Conservation (phyloP, 1,139 yeast species). For the Scheffersomyces lignicola region DNA sequence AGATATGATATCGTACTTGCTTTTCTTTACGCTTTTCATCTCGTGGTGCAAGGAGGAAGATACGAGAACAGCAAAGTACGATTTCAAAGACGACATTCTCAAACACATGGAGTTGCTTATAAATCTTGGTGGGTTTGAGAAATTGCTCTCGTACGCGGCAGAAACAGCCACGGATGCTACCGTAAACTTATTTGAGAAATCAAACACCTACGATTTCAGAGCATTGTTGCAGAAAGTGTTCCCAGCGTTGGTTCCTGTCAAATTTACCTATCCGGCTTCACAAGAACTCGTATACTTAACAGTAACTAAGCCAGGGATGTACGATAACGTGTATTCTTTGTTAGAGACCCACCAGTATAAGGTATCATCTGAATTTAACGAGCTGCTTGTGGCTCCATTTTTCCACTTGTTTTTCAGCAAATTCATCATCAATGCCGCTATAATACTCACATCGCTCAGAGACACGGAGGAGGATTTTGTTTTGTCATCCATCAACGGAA, state of each 20-base stretch:
- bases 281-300: constrained; percentile 24
- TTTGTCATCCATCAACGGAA: constrained; percentile 46
- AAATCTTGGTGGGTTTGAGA: constrained; percentile 75
- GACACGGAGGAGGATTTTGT: constrained; percentile 85
- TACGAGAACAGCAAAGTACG: constrained; percentile 49
- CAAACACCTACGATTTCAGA: constrained; percentile 62
- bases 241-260: constrained; percentile 52
- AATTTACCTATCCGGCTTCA: constrained; percentile 29
- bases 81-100: constrained; percentile 48
- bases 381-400: constrained; percentile 37
- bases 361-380: constrained; percentile 25
- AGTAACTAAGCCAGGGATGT: constrained; percentile 22
- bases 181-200: constrained; percentile 34
- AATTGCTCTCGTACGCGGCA: constrained; percentile 67
- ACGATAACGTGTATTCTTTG: constrained; percentile 24
- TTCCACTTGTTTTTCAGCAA: constrained; percentile 57
- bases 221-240: constrained; percentile 65
- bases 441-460: constrained; percentile 74
- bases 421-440: constrained; percentile 73
- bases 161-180: constrained; percentile 52
- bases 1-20: constrained; percentile 46
- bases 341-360: constrained; percentile 20
- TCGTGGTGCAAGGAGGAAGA: constrained; percentile 64
- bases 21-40: constrained; percentile 64
- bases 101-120: constrained; percentile 39